Base-by-base conservation (phyloP, 2,329 filamentous ascomycete species). In the Diaporthe citriasiana region DNA sequence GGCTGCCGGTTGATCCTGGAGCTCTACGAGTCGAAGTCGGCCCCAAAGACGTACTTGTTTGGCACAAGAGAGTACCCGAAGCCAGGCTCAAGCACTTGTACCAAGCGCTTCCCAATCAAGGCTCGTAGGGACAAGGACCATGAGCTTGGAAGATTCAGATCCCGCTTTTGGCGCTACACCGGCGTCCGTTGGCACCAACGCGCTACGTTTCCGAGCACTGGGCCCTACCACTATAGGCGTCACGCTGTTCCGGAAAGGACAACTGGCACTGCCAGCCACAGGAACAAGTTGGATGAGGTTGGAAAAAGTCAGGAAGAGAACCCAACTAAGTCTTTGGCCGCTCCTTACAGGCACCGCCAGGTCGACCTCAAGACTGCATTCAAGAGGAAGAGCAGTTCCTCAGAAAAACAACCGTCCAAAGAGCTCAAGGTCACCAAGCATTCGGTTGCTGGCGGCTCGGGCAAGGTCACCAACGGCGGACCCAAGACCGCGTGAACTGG, bases 1-100 rank as follows among this genome's bases (percentile, higher is more conserved):
- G 60, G 56, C 30, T n/a, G 8, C n/a, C 70, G 51, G n/a, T 72
- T 38, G 51, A n/a, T 70, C 7, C 57, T 75, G n/a, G 35, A 95
- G 92, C 85, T 95, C 68, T 94, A 91, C 83, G 90, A 94, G 81
- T 93, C 91, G 7, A 86, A 90, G 74, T 83, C 87, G 15, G 82
- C 83, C 19, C 92, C 92, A 0, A 85, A 84, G 74, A 87, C 89
- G 0, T 95, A 94, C 82, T 88, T 87, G 76, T 89, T 90, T 59
- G 89, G 89, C 10, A 87, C 86, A 60, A 89, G 89, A 71, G 85
- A 84, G 76, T 85, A 84, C 77, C 84, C 85, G 70, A 84, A 82
- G 71, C 81, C 82, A 9, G 82, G 83, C 73, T 78, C 76, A 8
- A 80, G 82, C n/a, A 3, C 10, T 25, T 80, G 84, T 9, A 80